Base-by-base conservation (phyloP, 1,139 yeast species). In the Eremothecium coryli region DNA sequence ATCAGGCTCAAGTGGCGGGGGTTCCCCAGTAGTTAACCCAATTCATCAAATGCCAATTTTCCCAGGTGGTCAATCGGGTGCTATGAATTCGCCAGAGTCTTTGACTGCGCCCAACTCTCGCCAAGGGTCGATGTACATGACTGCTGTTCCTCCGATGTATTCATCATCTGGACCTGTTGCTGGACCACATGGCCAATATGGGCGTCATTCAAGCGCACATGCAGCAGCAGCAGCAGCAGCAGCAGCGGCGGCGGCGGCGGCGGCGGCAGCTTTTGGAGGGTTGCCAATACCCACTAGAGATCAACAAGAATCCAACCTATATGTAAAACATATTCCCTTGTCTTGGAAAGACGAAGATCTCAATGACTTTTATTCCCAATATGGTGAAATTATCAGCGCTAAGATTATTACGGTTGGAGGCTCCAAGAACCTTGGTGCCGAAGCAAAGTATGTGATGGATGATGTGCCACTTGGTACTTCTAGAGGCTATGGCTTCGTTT, bases 401-500 rank as follows among this genome's bases (percentile, higher is more conserved):
- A 68, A 67, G 38, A 59, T 69, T 4, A 69, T 69, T 50, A 69
- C 71, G 0, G 58, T 59, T 13, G 70, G 66, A 15, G 61, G 61
- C 18, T 44, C 54, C 16, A 45, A 46, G 23, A 47, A 36, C 11
- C 48, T 37, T n/a, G 18, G 32, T 17, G 35, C 24, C 13, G 23
- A 31, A 14, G 10, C 30, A 31, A 26, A 34, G 26, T 9, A 23
- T 7, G 23, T 31, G 13, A 36, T 25, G 22, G 36, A 27, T 12
- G 45, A 39, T 20, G 32, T 36, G n/a, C 35, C 44, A 5, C 14
- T 45, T 18, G 65, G 65, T 1, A 23, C 46, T 0, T 61, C 71
- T 0, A 61, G 67, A 37, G 73, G 74, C 0, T 70, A 65, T 46
- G 76, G 74, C 1, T 70, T 70, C 49, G 73, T 70, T 10, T 68